Conservation (phyloP, 2,329 filamentous ascomycete species). For the Colletotrichum sp. region DNA sequence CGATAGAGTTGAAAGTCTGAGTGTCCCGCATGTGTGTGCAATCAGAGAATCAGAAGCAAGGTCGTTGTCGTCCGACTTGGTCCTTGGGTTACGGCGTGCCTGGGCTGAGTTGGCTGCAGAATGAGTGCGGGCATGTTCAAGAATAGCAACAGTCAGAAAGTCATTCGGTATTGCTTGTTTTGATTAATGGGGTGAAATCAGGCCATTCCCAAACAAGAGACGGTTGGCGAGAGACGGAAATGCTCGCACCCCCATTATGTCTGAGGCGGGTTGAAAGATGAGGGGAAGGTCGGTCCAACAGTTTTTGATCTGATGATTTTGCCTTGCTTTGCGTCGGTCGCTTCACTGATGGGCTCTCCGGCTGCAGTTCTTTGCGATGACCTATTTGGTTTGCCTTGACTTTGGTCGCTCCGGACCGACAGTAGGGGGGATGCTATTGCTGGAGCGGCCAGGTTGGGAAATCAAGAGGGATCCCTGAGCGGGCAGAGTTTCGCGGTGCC, state of each 20-base stretch:
- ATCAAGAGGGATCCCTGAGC: background rate
- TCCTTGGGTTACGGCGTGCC: background rate
- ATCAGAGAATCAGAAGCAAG: slow-evolving; percentile 1
- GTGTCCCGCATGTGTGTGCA: slow-evolving; percentile 2
- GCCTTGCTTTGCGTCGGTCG: background rate
- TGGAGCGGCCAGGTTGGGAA: background rate
- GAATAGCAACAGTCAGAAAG: slow-evolving; percentile 3
- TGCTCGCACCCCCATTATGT: background rate
- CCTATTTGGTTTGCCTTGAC: background rate
- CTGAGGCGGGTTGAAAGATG: background rate
- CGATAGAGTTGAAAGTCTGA: slow-evolving; percentile 3
- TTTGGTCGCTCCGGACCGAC: background rate
- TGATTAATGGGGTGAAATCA: background rate
- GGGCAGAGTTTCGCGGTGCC: background rate
- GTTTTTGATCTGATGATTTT: background rate
- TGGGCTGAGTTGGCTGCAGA: background rate
- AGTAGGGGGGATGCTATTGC: background rate
- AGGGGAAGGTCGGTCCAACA: background rate
- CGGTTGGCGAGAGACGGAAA: background rate
- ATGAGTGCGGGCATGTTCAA: background rate
- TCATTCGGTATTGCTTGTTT: background rate
- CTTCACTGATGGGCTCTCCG: background rate
- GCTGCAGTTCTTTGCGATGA: background rate
- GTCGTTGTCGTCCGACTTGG: slow-evolving; percentile 10
- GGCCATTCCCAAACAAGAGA: slow-evolving; percentile 6